Evolutionary conservation across 2,329 filamentous ascomycete species (phyloP).

Genomic region (Madurella mycetomatis): DNA sequence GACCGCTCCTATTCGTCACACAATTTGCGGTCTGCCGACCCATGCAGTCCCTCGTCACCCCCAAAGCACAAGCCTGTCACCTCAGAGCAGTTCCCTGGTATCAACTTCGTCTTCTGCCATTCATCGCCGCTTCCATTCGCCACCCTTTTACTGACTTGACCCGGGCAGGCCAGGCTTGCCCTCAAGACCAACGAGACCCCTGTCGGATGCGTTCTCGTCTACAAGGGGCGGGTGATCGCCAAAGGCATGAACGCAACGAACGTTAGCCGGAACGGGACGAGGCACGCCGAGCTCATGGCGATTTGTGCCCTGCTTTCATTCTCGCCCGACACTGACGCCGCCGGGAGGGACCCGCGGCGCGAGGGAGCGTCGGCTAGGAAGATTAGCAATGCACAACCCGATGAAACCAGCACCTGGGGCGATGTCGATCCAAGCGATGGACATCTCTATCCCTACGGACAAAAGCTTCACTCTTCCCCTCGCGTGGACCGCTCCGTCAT

Average conservation of each 20-base stretch:
- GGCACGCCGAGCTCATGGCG: conserved; percentile 93
- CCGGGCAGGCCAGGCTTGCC: conserved; percentile 71
- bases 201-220: conserved; percentile 90
- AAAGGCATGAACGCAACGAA: conserved; percentile 97
- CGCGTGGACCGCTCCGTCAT: conserved; percentile 65
- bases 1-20: neutral
- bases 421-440: conserved; percentile 52
- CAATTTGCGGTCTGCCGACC: neutral
- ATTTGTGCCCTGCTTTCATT: conserved; percentile 55
- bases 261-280: conserved; percentile 80
- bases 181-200: conserved; percentile 86
- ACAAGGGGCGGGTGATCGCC: conserved; percentile 73
- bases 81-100: no score
- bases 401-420: conserved; percentile 39
- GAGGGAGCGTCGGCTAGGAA: conserved; percentile 11
- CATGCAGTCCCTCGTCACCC: neutral
- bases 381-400: conserved; percentile 28
- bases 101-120: no score
- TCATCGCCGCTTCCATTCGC: neutral
- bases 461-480: conserved; percentile 51
- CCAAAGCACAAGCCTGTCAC: no score
- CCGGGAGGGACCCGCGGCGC: conserved; percentile 17
- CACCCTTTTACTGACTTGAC: neutral
- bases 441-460: conserved; percentile 58
- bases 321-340: conserved; percentile 31